phyloP scores from a whole-genome alignment of 768 basidiomycete species.

The Daedaleopsis sinensis region DNA sequence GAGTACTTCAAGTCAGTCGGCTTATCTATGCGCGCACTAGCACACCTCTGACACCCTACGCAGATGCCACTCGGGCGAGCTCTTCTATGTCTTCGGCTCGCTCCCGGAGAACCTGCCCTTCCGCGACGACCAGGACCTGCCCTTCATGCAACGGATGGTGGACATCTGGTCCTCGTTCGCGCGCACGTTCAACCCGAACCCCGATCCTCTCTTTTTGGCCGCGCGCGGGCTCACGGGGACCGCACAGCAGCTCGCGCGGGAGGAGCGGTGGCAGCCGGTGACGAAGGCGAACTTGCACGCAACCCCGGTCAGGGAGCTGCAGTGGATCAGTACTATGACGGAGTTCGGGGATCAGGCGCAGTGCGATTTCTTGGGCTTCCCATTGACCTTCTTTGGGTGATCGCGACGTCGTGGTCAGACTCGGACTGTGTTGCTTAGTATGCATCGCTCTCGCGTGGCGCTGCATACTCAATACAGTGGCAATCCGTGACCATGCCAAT shows the following conservation, averaged over 20 bases:
- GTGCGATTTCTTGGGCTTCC: slow-evolving; percentile 38
- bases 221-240: slow-evolving; percentile 47
- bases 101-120: slow-evolving; percentile 43
- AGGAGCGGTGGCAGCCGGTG: slow-evolving; percentile 40
- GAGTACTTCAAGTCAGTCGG: slow-evolving; percentile 48
- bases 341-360: slow-evolving; percentile 40
- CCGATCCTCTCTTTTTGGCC: slow-evolving; percentile 40
- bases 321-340: slow-evolving; percentile 36
- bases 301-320: slow-evolving; percentile 38
- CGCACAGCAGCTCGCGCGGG: slow-evolving; percentile 29
- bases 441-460: too few species aligned
- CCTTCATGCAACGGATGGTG: slow-evolving; percentile 44
- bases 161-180: slow-evolving; percentile 53
- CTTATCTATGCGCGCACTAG: background rate
- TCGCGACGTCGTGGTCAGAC: too few species aligned
- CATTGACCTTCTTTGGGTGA: background rate
- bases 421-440: background rate
- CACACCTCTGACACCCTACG: background rate
- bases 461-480: too few species aligned
- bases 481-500: too few species aligned
- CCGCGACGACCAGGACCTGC: slow-evolving; percentile 49
- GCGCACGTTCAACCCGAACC: slow-evolving; percentile 51
- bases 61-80: slow-evolving; percentile 37
- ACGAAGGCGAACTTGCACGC: slow-evolving; percentile 27
- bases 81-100: slow-evolving; percentile 37